Evolutionary conservation across 345 rosid genomes (phyloP).

Genomic region (Psidium guajava): DNA sequence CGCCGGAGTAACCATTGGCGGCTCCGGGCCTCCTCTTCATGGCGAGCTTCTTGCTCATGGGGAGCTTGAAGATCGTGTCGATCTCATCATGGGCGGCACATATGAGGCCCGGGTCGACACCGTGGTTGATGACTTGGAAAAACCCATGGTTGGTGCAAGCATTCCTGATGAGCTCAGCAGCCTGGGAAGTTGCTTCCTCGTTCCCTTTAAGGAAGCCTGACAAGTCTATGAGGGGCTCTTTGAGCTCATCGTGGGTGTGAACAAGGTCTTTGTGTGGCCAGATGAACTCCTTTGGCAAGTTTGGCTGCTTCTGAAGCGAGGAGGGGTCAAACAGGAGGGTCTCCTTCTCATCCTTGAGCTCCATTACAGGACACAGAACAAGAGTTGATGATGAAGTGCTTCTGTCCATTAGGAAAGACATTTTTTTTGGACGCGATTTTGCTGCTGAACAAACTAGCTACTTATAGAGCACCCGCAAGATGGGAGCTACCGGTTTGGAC

Average conservation of each 20-base stretch:
- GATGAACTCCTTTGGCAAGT: slow-evolving; percentile 28
- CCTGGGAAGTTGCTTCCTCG: slow-evolving; percentile 12
- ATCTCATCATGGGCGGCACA: slow-evolving; percentile 18
- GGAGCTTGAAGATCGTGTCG: slow-evolving; percentile 28
- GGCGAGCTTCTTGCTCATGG: slow-evolving; percentile 25
- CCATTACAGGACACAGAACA: neutral
- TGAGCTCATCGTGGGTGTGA: slow-evolving; percentile 15
- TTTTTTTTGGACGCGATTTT: neutral
- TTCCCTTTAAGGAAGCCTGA: slow-evolving; percentile 30
- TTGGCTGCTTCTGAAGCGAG: slow-evolving; percentile 13
- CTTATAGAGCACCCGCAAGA: slow-evolving; percentile 3
- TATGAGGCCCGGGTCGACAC: slow-evolving; percentile 27
- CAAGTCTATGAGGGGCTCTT: slow-evolving; percentile 43
- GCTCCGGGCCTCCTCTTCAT: slow-evolving; percentile 19
- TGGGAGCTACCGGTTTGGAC: neutral
- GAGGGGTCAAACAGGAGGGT: slow-evolving; percentile 14
- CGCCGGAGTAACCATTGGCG: slow-evolving; percentile 35
- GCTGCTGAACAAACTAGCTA: neutral
- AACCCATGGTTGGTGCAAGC: slow-evolving; percentile 53
- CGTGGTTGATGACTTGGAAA: slow-evolving; percentile 52
- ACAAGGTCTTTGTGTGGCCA: slow-evolving; percentile 37
- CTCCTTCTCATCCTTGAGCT: neutral
- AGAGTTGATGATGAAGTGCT: neutral
- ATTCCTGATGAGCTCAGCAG: slow-evolving; percentile 19
- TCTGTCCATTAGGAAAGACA: slow-evolving; percentile 15